These are phyloP conservation scores for Globisporangium irregulare DNA, from an alignment of 352 stramenopile genomes.

Conservation along the genomic window DNA sequence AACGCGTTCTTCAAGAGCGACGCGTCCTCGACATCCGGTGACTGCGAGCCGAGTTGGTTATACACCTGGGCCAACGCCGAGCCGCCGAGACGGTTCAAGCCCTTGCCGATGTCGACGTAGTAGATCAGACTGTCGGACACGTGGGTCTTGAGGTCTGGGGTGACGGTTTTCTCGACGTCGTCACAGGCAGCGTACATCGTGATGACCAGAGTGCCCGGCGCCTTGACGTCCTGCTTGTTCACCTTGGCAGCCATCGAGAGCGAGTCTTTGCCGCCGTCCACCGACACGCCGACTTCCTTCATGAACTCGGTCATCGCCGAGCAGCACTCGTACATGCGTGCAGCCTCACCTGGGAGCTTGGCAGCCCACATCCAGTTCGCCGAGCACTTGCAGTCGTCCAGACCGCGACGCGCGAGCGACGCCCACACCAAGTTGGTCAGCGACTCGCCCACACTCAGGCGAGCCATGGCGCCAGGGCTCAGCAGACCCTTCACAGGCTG, in stretches of 20 bases:
- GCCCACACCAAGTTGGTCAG: slow-evolving; percentile 99
- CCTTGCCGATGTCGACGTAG: slow-evolving; percentile 94
- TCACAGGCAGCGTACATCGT: slow-evolving; percentile 97
- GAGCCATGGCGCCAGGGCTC: slow-evolving; percentile 94
- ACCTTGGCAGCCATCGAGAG: slow-evolving; percentile 98
- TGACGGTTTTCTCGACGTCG: slow-evolving; percentile 97
- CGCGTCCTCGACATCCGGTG: slow-evolving; percentile 93
- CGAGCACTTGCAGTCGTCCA: slow-evolving; percentile 97
- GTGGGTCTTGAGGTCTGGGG: slow-evolving; percentile 95
- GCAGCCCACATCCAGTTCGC: slow-evolving; percentile 99
- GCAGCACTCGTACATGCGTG: slow-evolving; percentile 98
- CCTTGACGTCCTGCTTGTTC: slow-evolving; percentile 96
- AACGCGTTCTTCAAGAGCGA: slow-evolving; percentile 93
- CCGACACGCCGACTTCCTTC: slow-evolving; percentile 93
- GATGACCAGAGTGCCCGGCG: slow-evolving; percentile 96
- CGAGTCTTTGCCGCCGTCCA: slow-evolving; percentile 99
- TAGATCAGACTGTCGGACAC: slow-evolving; percentile 83
- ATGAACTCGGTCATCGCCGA: slow-evolving; percentile 94
- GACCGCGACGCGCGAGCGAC: slow-evolving; percentile 79
- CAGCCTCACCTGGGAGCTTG: slow-evolving; percentile 98
- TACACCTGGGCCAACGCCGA: slow-evolving; percentile 95
- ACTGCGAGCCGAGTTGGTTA: slow-evolving; percentile 80
- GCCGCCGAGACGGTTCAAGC: slow-evolving; percentile 92
- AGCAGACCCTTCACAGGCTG: slow-evolving; percentile 97
- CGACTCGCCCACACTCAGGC: slow-evolving; percentile 95